phyloP scores from a whole-genome alignment of 192 early-diverging fungal genomes.

The Phycomyces nitens region DNA sequence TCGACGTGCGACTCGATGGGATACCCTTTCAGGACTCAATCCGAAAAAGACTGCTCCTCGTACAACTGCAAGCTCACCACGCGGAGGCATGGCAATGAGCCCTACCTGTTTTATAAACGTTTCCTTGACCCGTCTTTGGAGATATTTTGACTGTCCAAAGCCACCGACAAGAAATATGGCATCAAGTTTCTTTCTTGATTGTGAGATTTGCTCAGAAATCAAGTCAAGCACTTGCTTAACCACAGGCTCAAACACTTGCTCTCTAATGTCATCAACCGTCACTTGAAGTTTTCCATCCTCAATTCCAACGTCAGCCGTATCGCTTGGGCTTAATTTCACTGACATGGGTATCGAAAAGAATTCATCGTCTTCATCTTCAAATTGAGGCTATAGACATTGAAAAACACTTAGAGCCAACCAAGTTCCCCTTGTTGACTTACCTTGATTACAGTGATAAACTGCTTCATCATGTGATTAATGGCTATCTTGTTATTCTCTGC shows the following conservation, averaged over 20 bases:
- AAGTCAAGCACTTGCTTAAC: slow-evolving; percentile 42
- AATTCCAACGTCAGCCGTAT: slow-evolving; percentile 37
- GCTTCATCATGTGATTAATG: too few relatives aligned
- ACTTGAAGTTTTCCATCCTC: slow-evolving; percentile 42
- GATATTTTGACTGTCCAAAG: slow-evolving; percentile 50
- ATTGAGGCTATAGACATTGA: slow-evolving; percentile 45
- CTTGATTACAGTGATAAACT: too few relatives aligned
- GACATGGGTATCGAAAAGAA: slow-evolving; percentile 40
- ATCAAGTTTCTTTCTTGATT: slow-evolving; percentile 27
- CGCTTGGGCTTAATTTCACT: slow-evolving; percentile 30
- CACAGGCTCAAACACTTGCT: slow-evolving; percentile 48
- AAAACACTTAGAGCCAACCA: too few relatives aligned
- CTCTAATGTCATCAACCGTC: slow-evolving; percentile 39
- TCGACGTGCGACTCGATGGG: slow-evolving; percentile 43
- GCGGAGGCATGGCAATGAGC: slow-evolving; percentile 43
- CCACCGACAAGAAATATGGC: slow-evolving; percentile 50
- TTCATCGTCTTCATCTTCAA: slow-evolving; percentile 45
- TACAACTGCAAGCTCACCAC: slow-evolving; percentile 47
- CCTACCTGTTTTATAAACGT: slow-evolving; percentile 33
- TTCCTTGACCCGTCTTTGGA: slow-evolving; percentile 38
- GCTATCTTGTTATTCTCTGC: too few relatives aligned
- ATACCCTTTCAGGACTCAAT: slow-evolving; percentile 42
- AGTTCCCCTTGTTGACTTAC: too few relatives aligned
- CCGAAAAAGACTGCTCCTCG: slow-evolving; percentile 51
- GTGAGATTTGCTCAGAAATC: slow-evolving; percentile 41